Conservation (phyloP, 176 grass and related monocot genomes). For the Triticum dicoccoides region DNA sequence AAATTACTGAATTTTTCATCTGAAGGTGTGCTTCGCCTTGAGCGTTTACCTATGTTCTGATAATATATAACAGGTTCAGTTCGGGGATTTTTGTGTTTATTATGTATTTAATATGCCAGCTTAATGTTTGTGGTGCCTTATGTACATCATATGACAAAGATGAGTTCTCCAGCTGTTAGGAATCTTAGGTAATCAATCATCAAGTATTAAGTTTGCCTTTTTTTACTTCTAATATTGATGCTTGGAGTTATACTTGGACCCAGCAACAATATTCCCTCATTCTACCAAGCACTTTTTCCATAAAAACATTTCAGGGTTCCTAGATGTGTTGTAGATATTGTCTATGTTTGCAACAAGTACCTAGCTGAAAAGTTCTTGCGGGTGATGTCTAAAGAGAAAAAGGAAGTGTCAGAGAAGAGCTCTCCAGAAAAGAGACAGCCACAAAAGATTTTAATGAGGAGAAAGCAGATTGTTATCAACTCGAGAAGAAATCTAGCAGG, state of each 20-base stretch:
- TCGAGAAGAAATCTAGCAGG: too few species aligned
- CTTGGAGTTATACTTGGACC: constrained; percentile 9
- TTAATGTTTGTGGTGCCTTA: constrained; percentile 23
- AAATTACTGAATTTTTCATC: too few species aligned
- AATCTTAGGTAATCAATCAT: constrained; percentile 10
- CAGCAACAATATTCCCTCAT: constrained; percentile 28
- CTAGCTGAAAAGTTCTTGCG: constrained; percentile 44
- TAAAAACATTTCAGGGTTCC: constrained; percentile 88
- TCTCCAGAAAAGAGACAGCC: constrained; percentile 40
- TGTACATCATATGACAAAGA: constrained; percentile 1
- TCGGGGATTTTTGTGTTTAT: background rate
- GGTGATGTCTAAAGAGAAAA: constrained; percentile 35
- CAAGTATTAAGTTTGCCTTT: background rate
- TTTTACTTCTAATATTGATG: constrained; percentile 32
- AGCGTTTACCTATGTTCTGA: too few species aligned
- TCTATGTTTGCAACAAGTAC: constrained; percentile 83
- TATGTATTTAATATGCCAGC: background rate
- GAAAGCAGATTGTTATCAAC: too few species aligned
- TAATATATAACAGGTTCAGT: too few species aligned
- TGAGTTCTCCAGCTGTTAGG: background rate
- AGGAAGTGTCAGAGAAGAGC: constrained; percentile 29
- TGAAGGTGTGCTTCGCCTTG: too few species aligned
- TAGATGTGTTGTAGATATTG: constrained; percentile 41
- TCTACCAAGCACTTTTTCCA: constrained; percentile 74
- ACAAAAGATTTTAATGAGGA: too few species aligned